phyloP scores from a whole-genome alignment of 2,329 filamentous ascomycete genomes.

The Beauveria varroae region DNA sequence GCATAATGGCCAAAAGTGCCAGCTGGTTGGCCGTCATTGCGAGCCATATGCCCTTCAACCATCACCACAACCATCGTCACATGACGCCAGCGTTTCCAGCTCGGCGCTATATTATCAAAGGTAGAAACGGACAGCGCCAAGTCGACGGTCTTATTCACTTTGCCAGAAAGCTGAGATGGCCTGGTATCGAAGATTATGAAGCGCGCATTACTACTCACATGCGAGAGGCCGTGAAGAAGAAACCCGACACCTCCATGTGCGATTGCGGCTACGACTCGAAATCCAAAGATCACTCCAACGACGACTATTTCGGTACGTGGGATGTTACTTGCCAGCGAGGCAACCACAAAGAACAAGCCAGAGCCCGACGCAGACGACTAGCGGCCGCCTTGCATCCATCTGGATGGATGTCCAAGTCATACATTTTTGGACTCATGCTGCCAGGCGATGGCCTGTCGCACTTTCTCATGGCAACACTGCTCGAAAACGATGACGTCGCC shows the following conservation, averaged over 20 bases:
- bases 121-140: conserved; percentile 50
- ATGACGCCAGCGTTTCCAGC: conserved; percentile 21
- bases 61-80: conserved; percentile 29
- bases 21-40: conserved; percentile 53
- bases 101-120: conserved; percentile 42
- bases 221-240: conserved; percentile 33
- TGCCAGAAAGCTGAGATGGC: conserved; percentile 55
- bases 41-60: conserved; percentile 42
- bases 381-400: conserved; percentile 50
- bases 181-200: conserved; percentile 47
- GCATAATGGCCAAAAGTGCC: conserved; percentile 20
- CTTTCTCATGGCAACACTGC: conserved; percentile 56
- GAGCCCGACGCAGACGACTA: conserved; percentile 44
- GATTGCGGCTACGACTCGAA: conserved; percentile 1
- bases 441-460: conserved; percentile 57
- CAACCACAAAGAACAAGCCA: conserved; percentile 22
- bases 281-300: conserved; percentile 14
- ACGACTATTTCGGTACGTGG: conserved; percentile 39
- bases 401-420: conserved; percentile 62
- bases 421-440: conserved; percentile 56
- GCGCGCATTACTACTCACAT: conserved; percentile 41
- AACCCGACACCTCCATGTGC: conserved; percentile 12
- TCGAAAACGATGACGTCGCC: conserved; percentile 57
- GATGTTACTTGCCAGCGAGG: conserved; percentile 26
- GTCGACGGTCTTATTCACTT: conserved; percentile 56